phyloP scores from a whole-genome alignment of 2,329 filamentous ascomycete species.

The Colletotrichum musae region DNA sequence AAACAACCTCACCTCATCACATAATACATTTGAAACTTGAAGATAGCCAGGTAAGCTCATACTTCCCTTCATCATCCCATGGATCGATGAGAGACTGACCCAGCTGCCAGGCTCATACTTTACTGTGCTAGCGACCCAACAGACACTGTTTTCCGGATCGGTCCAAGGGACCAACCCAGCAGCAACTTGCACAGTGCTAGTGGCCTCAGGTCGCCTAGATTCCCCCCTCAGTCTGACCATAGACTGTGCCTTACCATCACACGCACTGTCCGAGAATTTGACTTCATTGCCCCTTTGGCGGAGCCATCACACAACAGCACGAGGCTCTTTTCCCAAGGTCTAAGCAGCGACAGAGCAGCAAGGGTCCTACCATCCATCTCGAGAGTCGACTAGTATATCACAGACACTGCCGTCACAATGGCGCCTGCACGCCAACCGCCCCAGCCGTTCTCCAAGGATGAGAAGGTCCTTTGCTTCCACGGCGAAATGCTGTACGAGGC shows the following conservation, averaged over 20 bases:
- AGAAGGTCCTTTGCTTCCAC: slow-evolving; percentile 97
- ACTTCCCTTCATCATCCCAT: neutral
- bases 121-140: slow-evolving; percentile 23
- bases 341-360: neutral
- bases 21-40: neutral
- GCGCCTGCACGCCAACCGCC: slow-evolving; percentile 56
- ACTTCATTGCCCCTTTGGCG: slow-evolving; percentile 36
- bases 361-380: neutral
- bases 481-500: slow-evolving; percentile 98
- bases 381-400: neutral
- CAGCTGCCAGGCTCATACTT: slow-evolving; percentile 15
- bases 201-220: neutral
- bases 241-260: slow-evolving; percentile 9
- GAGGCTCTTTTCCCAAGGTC: slow-evolving; percentile 7
- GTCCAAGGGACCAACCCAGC: slow-evolving; percentile 5
- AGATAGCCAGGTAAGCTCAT: neutral
- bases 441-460: slow-evolving; percentile 78
- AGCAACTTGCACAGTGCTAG: slow-evolving; percentile 18
- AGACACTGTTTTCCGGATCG: slow-evolving; percentile 32
- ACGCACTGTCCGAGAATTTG: slow-evolving; percentile 41
- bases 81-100: neutral
- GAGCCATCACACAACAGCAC: slow-evolving; percentile 11
- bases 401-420: slow-evolving; percentile 48
- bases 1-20: neutral
- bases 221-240: neutral